These are phyloP conservation scores for Lactifluus subvellereus DNA, from an alignment of 768 basidiomycete species.

Conservation along the genomic window DNA sequence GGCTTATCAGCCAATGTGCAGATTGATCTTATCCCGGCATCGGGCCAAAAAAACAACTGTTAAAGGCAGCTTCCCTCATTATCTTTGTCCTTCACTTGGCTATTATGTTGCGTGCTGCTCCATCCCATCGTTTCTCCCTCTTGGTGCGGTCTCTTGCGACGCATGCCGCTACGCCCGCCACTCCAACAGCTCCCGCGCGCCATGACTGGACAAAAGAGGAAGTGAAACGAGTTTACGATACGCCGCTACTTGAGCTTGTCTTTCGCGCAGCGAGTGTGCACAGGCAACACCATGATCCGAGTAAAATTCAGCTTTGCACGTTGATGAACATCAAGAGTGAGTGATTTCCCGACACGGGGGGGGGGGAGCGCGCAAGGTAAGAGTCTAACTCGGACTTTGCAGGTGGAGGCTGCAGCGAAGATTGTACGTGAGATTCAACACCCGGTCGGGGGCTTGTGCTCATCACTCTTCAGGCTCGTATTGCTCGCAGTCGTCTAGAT, in stretches of 20 bases:
- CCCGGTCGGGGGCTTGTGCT: constrained; percentile 14
- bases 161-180: constrained; percentile 36
- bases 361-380: constrained; percentile 27
- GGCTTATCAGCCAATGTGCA: too few species aligned
- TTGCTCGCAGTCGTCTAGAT: constrained; percentile 95
- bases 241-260: constrained; percentile 81
- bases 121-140: constrained; percentile 23
- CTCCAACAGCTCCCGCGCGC: constrained; percentile 35
- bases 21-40: neutral
- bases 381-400: constrained; percentile 22
- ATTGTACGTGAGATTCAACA: constrained; percentile 53
- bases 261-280: constrained; percentile 83
- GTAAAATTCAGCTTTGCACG: constrained; percentile 91
- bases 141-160: constrained; percentile 56
- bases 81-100: neutral
- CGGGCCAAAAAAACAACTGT: neutral
- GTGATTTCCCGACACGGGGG: constrained; percentile 32
- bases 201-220: constrained; percentile 73
- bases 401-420: constrained; percentile 96
- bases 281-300: constrained; percentile 79
- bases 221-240: constrained; percentile 81
- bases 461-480: constrained; percentile 66
- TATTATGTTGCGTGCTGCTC: constrained; percentile 38
- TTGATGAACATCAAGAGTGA: constrained; percentile 98
- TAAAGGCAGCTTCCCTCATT: neutral